Evolutionary conservation across 2,329 filamentous ascomycete genomes (phyloP), one percentile per base, ranked within the genome.

Genomic region (Hypoxylon sp.): DNA sequence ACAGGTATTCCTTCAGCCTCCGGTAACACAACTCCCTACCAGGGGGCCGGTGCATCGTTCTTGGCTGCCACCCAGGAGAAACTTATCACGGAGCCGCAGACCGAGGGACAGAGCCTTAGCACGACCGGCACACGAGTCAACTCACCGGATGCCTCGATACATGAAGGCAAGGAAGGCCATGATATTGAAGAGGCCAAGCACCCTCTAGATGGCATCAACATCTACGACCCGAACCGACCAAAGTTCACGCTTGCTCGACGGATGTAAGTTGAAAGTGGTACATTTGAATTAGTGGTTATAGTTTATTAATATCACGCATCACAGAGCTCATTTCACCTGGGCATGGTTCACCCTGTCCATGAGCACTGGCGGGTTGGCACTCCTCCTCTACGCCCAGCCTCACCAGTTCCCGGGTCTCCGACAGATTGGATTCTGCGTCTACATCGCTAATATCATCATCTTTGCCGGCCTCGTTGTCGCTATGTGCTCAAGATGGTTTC

Each of bases 271-370:
- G 5, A 17, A 5, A 39, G 19, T 13, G 41, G 32, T 13, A 8
- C 22, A 22, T 6, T 6, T 22, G 1, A 37, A 4, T 4, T 8
- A 5, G 4, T n/a, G 4, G 2, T 5, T 37, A n/a, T 8, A 47
- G 22, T 17, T 47, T n/a, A 32, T 50, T 56, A 22, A 57, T 24
- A 22, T 28, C 10, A n/a, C n/a, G 20, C 34, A 10, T 22, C 10
- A 20, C 37, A 64, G 62, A 61, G 50, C 54, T 51, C 86, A 89
- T 76, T 88, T 89, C 71, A 89, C 87, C 0, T 89, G 87, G 89
- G 87, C 87, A 20, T 92, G 90, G 89, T 94, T 89, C 76, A 90
- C 89, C 2, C 80, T 87, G 28, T 88, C 89, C 1, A 93, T 93
- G 90, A 90, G 88, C 44, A 91, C 89, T 0, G 91, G 91, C 24